A percentile compares a stretch with the other conserved stretches of the same genome.
phyloP scores from a whole-genome alignment of 371 early-diverging fungal species.

The Rhizopus delemar region DNA sequence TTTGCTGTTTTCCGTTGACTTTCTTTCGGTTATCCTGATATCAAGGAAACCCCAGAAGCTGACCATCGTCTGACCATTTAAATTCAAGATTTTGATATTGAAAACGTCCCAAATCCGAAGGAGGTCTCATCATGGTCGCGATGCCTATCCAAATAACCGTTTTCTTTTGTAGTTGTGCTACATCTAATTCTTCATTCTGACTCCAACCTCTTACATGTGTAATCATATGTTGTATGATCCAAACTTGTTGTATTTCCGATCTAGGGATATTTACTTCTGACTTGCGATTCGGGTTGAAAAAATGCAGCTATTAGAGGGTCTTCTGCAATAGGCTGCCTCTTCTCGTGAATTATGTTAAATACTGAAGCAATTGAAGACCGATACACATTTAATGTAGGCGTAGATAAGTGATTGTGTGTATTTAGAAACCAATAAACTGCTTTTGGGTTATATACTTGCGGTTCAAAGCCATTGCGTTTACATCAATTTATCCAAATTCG shows the following conservation, averaged over 20 bases:
- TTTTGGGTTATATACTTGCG: not conserved
- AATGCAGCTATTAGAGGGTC: not conserved
- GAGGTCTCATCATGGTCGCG: slow-evolving; percentile 1
- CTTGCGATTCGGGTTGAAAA: slow-evolving; percentile 2
- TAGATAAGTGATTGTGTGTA: not conserved
- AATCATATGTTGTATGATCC: no score
- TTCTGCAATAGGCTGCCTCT: not conserved
- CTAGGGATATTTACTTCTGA: not conserved
- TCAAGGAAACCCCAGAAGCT: not conserved
- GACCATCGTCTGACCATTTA: not conserved
- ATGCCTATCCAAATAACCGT: not conserved
- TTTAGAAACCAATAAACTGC: not conserved
- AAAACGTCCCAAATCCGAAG: not conserved
- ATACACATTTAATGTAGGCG: not conserved
- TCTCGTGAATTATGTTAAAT: not conserved
- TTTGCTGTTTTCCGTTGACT: not conserved
- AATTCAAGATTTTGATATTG: not conserved
- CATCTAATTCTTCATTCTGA: not conserved
- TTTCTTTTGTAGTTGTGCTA: slow-evolving; percentile 7
- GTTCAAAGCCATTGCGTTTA: not conserved
- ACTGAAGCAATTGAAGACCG: slow-evolving; percentile 4
- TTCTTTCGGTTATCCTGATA: slow-evolving; percentile 4
- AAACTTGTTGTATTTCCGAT: not conserved
- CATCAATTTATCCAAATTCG: slow-evolving; percentile 6
- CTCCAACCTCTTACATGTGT: not conserved